Evolutionary conservation across 1,139 yeast genomes (phyloP), one percentile per base, ranked within the genome.

Genomic region (Cylindricascospora bacillispora): DNA sequence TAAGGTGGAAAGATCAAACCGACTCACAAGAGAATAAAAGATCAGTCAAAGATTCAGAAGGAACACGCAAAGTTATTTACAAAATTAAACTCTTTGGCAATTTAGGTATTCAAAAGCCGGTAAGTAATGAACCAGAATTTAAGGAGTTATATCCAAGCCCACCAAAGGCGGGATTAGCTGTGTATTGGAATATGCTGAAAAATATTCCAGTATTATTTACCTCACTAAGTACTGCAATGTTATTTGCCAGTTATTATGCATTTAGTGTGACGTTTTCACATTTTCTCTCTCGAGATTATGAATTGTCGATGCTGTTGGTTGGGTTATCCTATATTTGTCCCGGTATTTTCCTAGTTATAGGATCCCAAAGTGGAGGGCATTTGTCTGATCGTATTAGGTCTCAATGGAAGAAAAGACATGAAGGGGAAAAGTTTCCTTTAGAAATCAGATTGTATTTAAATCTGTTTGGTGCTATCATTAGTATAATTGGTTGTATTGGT

Each of bases 231-330:
- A 64, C 71, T 2, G 74, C 73, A 0, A 44, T 71, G 5, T 42
- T 70, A 17, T 71, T 71, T 54, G 69, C 76, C 3, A 57, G 69
- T 11, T 72, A 70, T 39, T 72, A 72, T 38, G 75, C 65, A 1
- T 56, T 70, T 35, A 63, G 67, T 37, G 70, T 72, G 7, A 65
- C 73, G 0, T 65, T 68, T 38, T 48, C 74, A 0, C 57, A 58
- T 17, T 54, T 57, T 10, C 50, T 72, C 24, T 51, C 59, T 24
- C 40, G 47, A 0, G 43, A 56, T 2, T 70, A 71, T 38, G 37
- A 50, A 6, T 65, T 60, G 36, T 50, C 56, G 1, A 44, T 49
- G 15, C 37, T 64, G 2, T 49, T 59, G 18, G 55, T 62, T 1
- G 66, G 73, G 30, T 50, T 67, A 4, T 58, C 73, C 1, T 72